Base-by-base conservation (phyloP, 2,329 filamentous ascomycete genomes). In the Cryoendolithus antarcticus region DNA sequence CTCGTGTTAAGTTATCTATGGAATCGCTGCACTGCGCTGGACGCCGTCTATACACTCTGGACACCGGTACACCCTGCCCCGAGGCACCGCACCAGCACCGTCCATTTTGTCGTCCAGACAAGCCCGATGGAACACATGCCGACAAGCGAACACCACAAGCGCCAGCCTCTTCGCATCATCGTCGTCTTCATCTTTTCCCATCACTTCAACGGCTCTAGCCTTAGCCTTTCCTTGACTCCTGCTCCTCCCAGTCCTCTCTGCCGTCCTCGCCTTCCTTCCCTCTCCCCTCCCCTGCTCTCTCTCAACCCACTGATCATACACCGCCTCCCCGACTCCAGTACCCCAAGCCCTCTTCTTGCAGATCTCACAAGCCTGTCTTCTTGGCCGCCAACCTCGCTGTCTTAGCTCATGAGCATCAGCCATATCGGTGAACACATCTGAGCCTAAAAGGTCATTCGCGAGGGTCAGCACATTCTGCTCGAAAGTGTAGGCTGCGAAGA, bases 401-500 rank as follows among this genome's bases (percentile, higher is more conserved):
- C 91, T 72, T 4, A 91, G 71, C 39, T 74, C 70, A 6, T 82
- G 76, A 4, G 86, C 80, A 49, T 83, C 74, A 32, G 77, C 70
- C 29, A 98, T 85, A 47, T 84, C 81, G 31, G 82, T 74, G 53
- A 96, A 98, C 4, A 94, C 70, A 52, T 91, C 91, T 49, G 86
- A 80, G 46, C 93, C 88, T 0, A 98, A 70, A 40, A 98, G 77
- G 3, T 81, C 74, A 57, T 89, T 93, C 1, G 91, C 86, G 3
- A 98, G 74, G 2, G 74, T 71, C 12, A 98, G 71, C 10, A 98
- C 83, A 0, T 83, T 88, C 58, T 89, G 84, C 60, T 98, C 91
- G 57, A 96, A 95, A 0, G 86, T 81, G 57, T 98, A 98, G 0
- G 91, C 89, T 0, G 89, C 79, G 62, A 98, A 96, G 40, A 98